These are phyloP conservation scores for Sporisorium reilianum DNA, from an alignment of 1,284 basidiomycete genomes.

Conservation along the genomic window DNA sequence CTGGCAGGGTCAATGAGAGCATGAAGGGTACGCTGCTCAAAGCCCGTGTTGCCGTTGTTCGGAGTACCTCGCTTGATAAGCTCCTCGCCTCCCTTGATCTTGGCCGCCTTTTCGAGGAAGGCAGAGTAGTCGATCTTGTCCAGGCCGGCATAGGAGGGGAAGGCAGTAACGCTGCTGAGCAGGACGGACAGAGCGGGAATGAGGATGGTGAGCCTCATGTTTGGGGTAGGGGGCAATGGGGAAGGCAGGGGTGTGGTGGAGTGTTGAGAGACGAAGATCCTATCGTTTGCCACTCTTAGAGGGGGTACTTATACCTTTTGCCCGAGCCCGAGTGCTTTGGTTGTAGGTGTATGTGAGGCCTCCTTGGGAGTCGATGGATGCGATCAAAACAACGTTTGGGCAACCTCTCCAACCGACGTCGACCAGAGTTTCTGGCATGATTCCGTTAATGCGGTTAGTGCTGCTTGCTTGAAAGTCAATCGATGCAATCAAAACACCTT, in stretches of 20 bases:
- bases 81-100: conserved; percentile 40
- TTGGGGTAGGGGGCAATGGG: conserved; percentile 3
- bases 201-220: conserved; percentile 28
- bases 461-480: neutral
- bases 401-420: neutral
- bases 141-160: conserved; percentile 37
- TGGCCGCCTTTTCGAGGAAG: conserved; percentile 39
- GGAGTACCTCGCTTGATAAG: conserved; percentile 16
- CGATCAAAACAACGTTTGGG: neutral
- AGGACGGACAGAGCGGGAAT: conserved; percentile 22
- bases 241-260: conserved; percentile 8
- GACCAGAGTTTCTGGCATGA: neutral
- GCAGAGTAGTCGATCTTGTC: conserved; percentile 34
- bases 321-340: neutral
- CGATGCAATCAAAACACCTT: conserved; percentile 2
- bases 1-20: conserved; percentile 48
- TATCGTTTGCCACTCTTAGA: neutral
- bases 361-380: neutral
- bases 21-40: conserved; percentile 35
- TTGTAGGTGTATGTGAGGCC: too few relatives aligned
- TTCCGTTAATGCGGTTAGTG: too few relatives aligned
- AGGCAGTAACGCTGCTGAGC: conserved; percentile 35
- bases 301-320: conserved; percentile 10
- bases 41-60: conserved; percentile 17
- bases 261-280: neutral